Evolutionary conservation across 306 rosid species (phyloP).

Genomic region (Cicer cuneatum): DNA sequence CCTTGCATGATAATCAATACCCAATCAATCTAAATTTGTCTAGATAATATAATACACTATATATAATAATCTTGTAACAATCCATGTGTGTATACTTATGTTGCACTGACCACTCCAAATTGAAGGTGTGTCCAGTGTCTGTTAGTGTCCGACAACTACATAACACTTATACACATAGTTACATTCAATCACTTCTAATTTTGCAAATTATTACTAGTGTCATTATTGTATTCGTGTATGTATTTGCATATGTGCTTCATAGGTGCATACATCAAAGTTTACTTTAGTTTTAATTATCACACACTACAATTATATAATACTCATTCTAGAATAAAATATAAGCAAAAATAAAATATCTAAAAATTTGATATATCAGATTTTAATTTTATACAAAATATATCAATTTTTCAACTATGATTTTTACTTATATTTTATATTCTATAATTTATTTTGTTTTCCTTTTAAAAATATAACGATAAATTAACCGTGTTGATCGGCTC

Average conservation of each 20-base stretch:
- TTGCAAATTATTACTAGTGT: background rate
- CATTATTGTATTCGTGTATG: background rate
- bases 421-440: no score
- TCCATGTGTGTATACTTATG: background rate
- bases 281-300: background rate
- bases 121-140: background rate
- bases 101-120: background rate
- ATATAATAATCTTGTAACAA: background rate
- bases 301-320: background rate
- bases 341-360: no score
- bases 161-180: background rate
- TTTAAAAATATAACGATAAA: no score
- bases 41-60: background rate
- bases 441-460: background rate
- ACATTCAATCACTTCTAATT: background rate
- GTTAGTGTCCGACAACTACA: background rate
- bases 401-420: no score
- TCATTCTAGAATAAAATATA: no score
- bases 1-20: background rate
- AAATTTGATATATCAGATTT: no score
- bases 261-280: background rate
- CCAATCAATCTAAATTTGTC: background rate
- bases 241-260: background rate
- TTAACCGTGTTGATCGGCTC: conserved; percentile 43
- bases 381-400: no score